phyloP scores from a whole-genome alignment of 2,329 filamentous ascomycete species.

The Sporothrix schenckii region DNA sequence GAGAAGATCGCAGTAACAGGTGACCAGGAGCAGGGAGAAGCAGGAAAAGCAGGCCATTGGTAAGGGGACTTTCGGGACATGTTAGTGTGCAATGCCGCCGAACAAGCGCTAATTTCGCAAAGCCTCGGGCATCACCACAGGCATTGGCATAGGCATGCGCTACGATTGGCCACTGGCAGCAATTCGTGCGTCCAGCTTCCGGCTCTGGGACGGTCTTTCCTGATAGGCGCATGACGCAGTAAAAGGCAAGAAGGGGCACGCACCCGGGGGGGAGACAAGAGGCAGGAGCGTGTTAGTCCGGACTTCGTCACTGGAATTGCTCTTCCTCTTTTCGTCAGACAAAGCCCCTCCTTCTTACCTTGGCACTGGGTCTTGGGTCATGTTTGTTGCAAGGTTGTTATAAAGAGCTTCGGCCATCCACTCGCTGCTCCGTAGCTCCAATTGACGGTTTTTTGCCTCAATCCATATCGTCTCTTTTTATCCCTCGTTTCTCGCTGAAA shows the following conservation, averaged over 20 bases:
- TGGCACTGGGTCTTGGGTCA: neutral
- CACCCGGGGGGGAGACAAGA: neutral
- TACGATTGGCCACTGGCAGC: slow-evolving; percentile 22
- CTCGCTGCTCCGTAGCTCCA: neutral
- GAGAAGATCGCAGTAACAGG: neutral
- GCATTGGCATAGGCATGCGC: slow-evolving; percentile 2
- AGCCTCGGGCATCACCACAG: slow-evolving; percentile 32
- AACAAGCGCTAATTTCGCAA: slow-evolving; percentile 29
- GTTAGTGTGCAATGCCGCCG: slow-evolving; percentile 16
- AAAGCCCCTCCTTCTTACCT: slow-evolving; percentile 30
- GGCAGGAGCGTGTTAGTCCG: slow-evolving; percentile 23
- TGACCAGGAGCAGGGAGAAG: slow-evolving; percentile 21
- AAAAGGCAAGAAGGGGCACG: neutral
- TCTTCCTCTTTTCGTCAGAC: slow-evolving; percentile 18
- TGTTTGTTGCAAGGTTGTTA: slow-evolving; percentile 10
- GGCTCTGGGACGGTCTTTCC: slow-evolving; percentile 24
- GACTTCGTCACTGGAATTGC: slow-evolving; percentile 11
- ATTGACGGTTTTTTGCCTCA: slow-evolving; percentile 11
- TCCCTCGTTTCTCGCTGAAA: slow-evolving; percentile 26
- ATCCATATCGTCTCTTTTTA: slow-evolving; percentile 7
- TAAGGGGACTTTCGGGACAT: slow-evolving; percentile 25
- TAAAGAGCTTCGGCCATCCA: slow-evolving; percentile 29
- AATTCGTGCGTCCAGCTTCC: slow-evolving; percentile 22
- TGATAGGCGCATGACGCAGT: slow-evolving; percentile 20
- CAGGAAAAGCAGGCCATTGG: slow-evolving; percentile 17